Base-by-base conservation (phyloP, 1,139 yeast species). In the Nakaseomyces sp. region DNA sequence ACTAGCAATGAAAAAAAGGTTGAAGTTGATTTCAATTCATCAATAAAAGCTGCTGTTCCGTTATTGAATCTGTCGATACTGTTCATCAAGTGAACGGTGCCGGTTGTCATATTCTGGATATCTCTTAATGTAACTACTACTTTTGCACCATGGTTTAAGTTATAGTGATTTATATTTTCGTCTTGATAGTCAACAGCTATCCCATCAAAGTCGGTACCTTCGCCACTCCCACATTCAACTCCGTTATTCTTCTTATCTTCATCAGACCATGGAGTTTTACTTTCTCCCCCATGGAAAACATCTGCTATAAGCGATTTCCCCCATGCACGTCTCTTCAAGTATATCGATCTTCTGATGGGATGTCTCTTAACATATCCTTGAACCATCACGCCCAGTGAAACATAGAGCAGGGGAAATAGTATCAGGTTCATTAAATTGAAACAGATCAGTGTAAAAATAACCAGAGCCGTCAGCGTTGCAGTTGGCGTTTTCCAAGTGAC, bases 361-460 rank as follows among this genome's bases (percentile, higher is more conserved):
- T 87, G 95, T 44, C 87, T 70, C 43, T 73, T 69, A 17, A 77
- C 67, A 56, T 80, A 88, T 1, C 85, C 87, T 0, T 94, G 91
- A 1, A 82, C 68, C 66, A 87, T 70, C 2, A 82, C 66, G 0
- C 79, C 81, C 48, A 73, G 69, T 31, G 82, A 59, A 4, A 85
- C 46, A 42, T 69, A 72, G 1, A 81, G 49, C 31, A 84, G 57
- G 0, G 96, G 96, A 36, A 80, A 67, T 1, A 79, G 73, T 31
- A 81, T 62, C 6, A 86, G 68, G 42, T 84, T 64, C 57, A 79
- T 80, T 0, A 96, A 96, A 67, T 84, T 74, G 37, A 82, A 63
- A 55, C 85, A 79, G 2, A 76, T 68, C 47, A 77, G 69, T 0
- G 88, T 78, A 47, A 79, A 76, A 4, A 74, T 51, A 8, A 79